Percentiles rank a stretch among this genome's conserved stretches.
Conservation (phyloP, 305 asterid species). For the Fraxinus nigra region DNA sequence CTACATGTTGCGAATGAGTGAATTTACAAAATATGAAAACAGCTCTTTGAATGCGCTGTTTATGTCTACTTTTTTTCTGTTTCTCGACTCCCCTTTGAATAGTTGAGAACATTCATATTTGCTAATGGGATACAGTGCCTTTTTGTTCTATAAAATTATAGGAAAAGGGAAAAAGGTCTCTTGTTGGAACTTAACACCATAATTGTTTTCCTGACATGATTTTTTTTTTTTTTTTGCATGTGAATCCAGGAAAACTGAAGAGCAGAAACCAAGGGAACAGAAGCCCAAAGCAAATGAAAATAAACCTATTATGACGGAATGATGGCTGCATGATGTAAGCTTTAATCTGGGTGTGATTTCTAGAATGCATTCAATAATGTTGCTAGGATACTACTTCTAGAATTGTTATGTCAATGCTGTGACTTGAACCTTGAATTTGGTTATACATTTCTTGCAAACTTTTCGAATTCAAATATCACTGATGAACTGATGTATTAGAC, state of each 20-base stretch:
- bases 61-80: background rate
- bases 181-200: background rate
- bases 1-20: background rate
- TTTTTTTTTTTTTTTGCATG: conserved; percentile 10
- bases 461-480: background rate
- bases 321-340: conserved; percentile 18
- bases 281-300: conserved; percentile 88
- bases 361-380: conserved; percentile 8
- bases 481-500: background rate
- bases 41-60: background rate
- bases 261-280: conserved; percentile 91
- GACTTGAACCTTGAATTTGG: conserved; percentile 14
- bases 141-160: background rate
- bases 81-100: background rate
- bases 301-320: conserved; percentile 91
- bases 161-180: background rate
- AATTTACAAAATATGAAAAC: background rate
- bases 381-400: background rate
- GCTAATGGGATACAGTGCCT: background rate
- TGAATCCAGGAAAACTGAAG: conserved; percentile 72
- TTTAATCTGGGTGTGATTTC: conserved; percentile 14
- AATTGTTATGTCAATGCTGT: conserved; percentile 1
- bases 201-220: background rate
- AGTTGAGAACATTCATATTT: background rate
- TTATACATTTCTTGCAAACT: background rate